Percentiles rank a stretch among this genome's conserved stretches.
Evolutionary conservation across 345 rosid genomes (phyloP).

Genomic region (Boechera retrofracta): DNA sequence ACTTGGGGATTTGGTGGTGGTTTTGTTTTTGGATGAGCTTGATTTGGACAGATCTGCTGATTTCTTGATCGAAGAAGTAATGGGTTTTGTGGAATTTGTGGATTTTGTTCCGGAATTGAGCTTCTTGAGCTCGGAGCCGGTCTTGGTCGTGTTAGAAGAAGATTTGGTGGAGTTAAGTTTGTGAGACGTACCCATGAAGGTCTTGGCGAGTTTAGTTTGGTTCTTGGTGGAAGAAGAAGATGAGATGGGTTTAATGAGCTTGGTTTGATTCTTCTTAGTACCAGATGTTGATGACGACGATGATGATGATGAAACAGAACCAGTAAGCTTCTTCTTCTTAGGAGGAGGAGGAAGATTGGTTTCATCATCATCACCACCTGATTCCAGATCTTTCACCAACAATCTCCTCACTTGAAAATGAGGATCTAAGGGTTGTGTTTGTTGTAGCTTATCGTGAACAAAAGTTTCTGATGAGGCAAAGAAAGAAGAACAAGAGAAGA

Average conservation of each 20-base stretch:
- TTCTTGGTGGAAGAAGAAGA: slow-evolving; percentile 47
- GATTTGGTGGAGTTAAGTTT: slow-evolving; percentile 62
- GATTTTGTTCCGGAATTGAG: slow-evolving; percentile 22
- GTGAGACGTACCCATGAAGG: slow-evolving; percentile 31
- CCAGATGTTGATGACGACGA: slow-evolving; percentile 4
- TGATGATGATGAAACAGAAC: slow-evolving; percentile 33
- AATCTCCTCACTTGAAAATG: slow-evolving; percentile 50
- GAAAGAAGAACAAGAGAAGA: slow-evolving; percentile 42
- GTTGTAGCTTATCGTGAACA: slow-evolving; percentile 34
- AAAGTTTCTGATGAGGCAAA: slow-evolving; percentile 45
- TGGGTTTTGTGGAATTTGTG: slow-evolving; percentile 54
- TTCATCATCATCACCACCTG: slow-evolving; percentile 36
- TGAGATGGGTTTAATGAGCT: slow-evolving; percentile 47
- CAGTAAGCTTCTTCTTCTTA: slow-evolving; percentile 53
- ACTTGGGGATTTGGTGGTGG: slow-evolving; percentile 47
- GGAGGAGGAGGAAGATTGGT: slow-evolving; percentile 39
- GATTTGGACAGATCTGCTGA: slow-evolving; percentile 62
- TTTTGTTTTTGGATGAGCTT: slow-evolving; percentile 60
- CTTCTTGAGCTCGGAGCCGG: slow-evolving; percentile 54
- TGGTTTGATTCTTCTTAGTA: slow-evolving; percentile 62
- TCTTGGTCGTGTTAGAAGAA: slow-evolving; percentile 27
- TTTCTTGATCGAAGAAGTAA: slow-evolving; percentile 46
- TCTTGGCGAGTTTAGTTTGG: slow-evolving; percentile 55
- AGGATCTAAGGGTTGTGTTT: slow-evolving; percentile 34
- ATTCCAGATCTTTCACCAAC: slow-evolving; percentile 47